These are phyloP conservation scores for Grosmannia serpens DNA, from an alignment of 2,329 filamentous ascomycete genomes.

Conservation along the genomic window DNA sequence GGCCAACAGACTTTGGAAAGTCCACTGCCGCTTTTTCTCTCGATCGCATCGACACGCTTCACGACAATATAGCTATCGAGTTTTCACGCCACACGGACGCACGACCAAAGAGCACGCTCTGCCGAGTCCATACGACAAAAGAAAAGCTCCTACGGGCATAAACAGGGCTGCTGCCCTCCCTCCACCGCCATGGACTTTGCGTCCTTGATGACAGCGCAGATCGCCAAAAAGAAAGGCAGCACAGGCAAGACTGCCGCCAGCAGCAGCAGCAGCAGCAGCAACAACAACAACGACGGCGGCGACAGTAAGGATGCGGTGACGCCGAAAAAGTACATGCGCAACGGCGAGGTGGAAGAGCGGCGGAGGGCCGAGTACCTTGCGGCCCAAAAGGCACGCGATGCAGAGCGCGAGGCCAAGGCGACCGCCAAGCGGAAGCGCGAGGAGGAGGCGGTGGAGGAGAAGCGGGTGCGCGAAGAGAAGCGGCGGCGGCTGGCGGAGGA, in stretches of 20 bases:
- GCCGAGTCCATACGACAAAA: neutral
- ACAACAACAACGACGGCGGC: constrained; percentile 22
- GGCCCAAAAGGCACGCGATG: constrained; percentile 66
- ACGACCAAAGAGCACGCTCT: neutral
- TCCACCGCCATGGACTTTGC: constrained; percentile 73
- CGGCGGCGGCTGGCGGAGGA: constrained; percentile 71
- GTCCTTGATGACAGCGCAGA: constrained; percentile 83
- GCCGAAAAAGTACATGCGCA: constrained; percentile 69
- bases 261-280: constrained; percentile 19
- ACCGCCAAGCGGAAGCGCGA: constrained; percentile 80
- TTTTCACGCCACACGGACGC: neutral
- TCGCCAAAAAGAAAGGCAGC: constrained; percentile 58
- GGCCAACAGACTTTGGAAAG: neutral
- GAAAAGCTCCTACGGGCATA: neutral
- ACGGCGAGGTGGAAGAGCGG: constrained; percentile 74
- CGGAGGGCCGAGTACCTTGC: constrained; percentile 69
- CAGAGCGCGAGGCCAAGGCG: constrained; percentile 56
- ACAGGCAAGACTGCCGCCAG: constrained; percentile 14
- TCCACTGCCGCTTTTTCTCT: no score
- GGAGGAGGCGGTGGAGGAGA: constrained; percentile 66
- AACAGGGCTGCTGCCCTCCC: neutral
- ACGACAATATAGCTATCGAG: no score
- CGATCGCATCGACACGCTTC: no score
- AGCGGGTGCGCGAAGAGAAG: constrained; percentile 67
- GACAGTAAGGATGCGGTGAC: constrained; percentile 17